Evolutionary conservation across 495 filamentous ascomycete genomes (phyloP), one percentile per base, ranked within the genome.

Genomic region (Entonaema liquescens): DNA sequence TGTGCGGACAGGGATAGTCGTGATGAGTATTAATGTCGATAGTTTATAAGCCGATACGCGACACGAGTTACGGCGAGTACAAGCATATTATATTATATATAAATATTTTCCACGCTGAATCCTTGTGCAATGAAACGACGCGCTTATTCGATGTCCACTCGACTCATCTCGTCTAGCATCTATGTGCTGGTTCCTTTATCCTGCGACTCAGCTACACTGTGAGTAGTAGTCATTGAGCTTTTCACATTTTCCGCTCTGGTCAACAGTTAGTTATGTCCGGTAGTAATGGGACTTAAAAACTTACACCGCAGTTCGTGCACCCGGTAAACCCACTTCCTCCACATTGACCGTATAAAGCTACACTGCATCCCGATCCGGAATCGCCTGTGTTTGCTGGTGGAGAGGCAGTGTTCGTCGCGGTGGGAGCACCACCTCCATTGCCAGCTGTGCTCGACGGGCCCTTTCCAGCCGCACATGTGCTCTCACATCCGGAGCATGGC

Each of bases 281-380:
- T 12, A 26, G 59, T 19, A 29, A 13, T 25, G 26, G 21, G 38
- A 25, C 5, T n/a, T 17, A n/a, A 15, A 15, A 44, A 78, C 78
- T 79, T 69, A 82, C 80, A 33, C 55, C 76, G 64, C 82, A 84
- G 21, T 47, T 68, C 0, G 78, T 83, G 72, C 82, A 84, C 2
- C 82, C 82, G 0, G 78, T 78, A 55, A 76, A 84, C 2, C 80
- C 83, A 7, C 31, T 76, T 0, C 84, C 84, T 15, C 83, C 84
- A 53, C 84, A 85, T 69, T 85, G 84, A 25, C 67, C 74, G 42
- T 82, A 85, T 54, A 75, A 74, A 4, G 66, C 49, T 6, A 78
- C 79, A 0, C 71, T 70, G 59, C 82, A 84, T 1, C 73, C 77
- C 19, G 71, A 67, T 15, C 49, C 49, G 49, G 23, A 26, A 21